Evolutionary conservation across 148 eudicot genomes (phyloP).

Genomic region (Nepenthes gracilis): DNA sequence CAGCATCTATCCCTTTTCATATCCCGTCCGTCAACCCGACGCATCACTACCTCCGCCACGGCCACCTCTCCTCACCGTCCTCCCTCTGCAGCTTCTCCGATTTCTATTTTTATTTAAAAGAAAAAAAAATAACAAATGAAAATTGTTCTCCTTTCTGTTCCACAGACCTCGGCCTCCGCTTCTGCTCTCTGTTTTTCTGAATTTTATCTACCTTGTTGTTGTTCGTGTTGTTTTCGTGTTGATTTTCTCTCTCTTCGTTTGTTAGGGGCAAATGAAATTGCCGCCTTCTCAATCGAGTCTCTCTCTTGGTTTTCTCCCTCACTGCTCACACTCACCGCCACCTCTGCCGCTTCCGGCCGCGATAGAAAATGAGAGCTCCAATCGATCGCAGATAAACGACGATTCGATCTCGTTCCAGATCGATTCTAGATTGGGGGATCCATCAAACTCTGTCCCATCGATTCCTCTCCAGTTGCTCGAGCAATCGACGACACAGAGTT

Average conservation of each 20-base stretch:
- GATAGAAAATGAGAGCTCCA: conserved; percentile 9
- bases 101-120: too few species aligned
- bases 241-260: neutral
- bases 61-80: too few species aligned
- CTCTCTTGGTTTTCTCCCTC: conserved; percentile 34
- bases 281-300: conserved; percentile 35
- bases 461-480: conserved; percentile 72
- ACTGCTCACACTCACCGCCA: conserved; percentile 16
- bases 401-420: conserved; percentile 49
- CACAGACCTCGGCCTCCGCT: too few species aligned
- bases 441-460: conserved; percentile 29
- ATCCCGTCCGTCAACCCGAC: too few species aligned
- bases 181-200: too few species aligned
- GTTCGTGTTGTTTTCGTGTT: neutral
- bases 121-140: too few species aligned
- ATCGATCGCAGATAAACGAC: conserved; percentile 26
- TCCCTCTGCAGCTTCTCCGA: too few species aligned
- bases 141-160: too few species aligned
- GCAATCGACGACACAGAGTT: conserved; percentile 23
- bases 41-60: too few species aligned
- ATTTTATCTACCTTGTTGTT: neutral
- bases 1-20: too few species aligned
- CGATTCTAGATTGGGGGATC: conserved; percentile 31
- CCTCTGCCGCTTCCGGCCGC: neutral
- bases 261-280: conserved; percentile 28